Evolutionary conservation across 1,284 basidiomycete species (phyloP), one percentile per base, ranked within the genome.

Genomic region (Exsudoporus floridanus): DNA sequence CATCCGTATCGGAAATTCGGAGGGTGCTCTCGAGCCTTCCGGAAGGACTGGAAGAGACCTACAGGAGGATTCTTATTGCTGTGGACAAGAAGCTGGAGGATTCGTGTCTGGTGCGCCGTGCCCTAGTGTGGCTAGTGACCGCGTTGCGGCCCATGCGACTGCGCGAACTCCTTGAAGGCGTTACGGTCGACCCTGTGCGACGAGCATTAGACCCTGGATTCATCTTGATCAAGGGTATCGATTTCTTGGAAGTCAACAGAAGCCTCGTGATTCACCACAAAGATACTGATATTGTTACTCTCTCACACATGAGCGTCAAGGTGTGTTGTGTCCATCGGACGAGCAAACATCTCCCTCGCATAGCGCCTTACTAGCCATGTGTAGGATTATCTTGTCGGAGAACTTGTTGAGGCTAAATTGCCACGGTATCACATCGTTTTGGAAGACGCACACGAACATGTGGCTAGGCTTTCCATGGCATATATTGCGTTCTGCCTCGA

Each of bases 31-130:
- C 41, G 18, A 50, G 43, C 18, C 55, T 54, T 13, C 58, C 50
- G 10, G 25, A 47, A 28, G 47, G 58, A 12, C 21, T 59, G 3
- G 59, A 60, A 39, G 55, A 49, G 19, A 58, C 59, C 3, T 60
- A 54, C 14, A 34, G 46, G 16, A 47, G 50, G 9, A 58, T 58
- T 36, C 55, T 60, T 7, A 2, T 41, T 2, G 39, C 25, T 5
- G 43, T 58, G 0, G 45, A 58, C 16, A 39, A 16, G 31, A 10
- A 10, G 3, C 38, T 16, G 9, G 19, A 23, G 4, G 43, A 48
- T 28, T 46, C 28, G 14, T 7, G 28, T 5, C 25, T 56, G 27
- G 55, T 48, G 14, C 46, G 33, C 5, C 34, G 46, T 35, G 56
- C 34, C 1, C 18, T 59, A 38, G 38, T 55, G 1, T 58, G 56